A percentile compares a stretch with the other conserved stretches of the same genome.
These are phyloP conservation scores for Poa pratensis DNA, from an alignment of 176 grass and related monocot genomes.

Conservation along the genomic window DNA sequence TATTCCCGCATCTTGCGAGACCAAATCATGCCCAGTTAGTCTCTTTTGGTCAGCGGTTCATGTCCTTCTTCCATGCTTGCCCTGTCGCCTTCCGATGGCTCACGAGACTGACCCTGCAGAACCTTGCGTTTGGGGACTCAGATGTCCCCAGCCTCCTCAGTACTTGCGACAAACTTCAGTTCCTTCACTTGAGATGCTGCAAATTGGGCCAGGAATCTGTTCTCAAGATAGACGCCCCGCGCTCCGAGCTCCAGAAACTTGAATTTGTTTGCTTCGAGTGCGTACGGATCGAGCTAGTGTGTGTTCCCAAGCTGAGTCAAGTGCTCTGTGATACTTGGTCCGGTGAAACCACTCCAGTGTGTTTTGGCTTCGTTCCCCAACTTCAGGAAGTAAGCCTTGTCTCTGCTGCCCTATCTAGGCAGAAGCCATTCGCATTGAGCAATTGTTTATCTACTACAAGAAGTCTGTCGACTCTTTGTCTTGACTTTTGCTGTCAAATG, in stretches of 20 bases:
- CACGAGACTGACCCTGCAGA: not conserved
- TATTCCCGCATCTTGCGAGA: not conserved
- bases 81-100: not conserved
- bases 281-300: not conserved
- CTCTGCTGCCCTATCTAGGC: too few relatives aligned
- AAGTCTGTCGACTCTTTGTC: too few relatives aligned
- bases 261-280: not conserved
- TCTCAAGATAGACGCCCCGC: not conserved
- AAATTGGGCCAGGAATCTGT: not conserved
- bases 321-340: too few relatives aligned
- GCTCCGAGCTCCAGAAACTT: not conserved
- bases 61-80: conserved; percentile 17
- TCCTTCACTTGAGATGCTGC: not conserved
- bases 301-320: too few relatives aligned
- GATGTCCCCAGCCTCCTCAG: conserved; percentile 3
- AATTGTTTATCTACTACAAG: too few relatives aligned
- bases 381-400: too few relatives aligned
- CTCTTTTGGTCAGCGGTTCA: not conserved
- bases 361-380: too few relatives aligned
- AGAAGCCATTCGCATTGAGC: too few relatives aligned
- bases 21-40: not conserved
- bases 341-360: too few relatives aligned
- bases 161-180: conserved; percentile 3
- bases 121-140: not conserved
- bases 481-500: too few relatives aligned